Conservation (phyloP, 495 filamentous ascomycete genomes). For the Acidomyces sp. region DNA sequence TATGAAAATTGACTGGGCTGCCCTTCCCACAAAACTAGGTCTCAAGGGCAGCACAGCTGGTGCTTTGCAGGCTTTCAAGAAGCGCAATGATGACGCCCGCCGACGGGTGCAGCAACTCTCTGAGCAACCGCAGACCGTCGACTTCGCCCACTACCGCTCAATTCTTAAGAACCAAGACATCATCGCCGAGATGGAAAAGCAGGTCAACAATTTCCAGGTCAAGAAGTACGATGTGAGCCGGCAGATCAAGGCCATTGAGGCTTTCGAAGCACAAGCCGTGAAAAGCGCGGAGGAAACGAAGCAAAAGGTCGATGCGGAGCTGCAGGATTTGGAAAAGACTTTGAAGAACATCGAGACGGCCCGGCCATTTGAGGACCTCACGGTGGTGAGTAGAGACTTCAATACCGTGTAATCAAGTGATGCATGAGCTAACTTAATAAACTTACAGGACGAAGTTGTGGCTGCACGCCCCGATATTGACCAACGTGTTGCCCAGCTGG, state of each 20-base stretch:
- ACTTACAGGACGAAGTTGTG: conserved; percentile 82
- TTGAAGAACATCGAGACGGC: conserved; percentile 94
- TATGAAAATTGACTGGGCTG: conserved; percentile 97
- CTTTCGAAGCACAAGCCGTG: conserved; percentile 91
- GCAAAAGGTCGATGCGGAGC: conserved; percentile 81
- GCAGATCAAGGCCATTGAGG: conserved; percentile 94
- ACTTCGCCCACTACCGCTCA: conserved; percentile 86
- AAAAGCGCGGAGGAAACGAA: conserved; percentile 95
- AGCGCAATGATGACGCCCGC: conserved; percentile 97
- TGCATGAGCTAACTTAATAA: conserved; percentile 18
- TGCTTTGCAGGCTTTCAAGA: conserved; percentile 91
- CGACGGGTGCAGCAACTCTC: conserved; percentile 71
- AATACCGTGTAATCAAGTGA: conserved; percentile 13
- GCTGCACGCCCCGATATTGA: conserved; percentile 90
- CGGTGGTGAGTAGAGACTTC: conserved; percentile 61
- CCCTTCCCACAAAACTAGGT: conserved; percentile 79
- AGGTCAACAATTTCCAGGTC: conserved; percentile 80
- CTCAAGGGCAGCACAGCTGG: conserved; percentile 86
- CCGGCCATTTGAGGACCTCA: conserved; percentile 91
- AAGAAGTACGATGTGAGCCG: conserved; percentile 75
- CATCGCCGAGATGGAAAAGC: conserved; percentile 91
- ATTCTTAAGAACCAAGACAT: conserved; percentile 87
- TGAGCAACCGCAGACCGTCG: conserved; percentile 67
- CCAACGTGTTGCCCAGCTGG: conserved; percentile 78
- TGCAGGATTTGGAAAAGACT: conserved; percentile 82